Evolutionary conservation across 495 filamentous ascomycete species (phyloP).

Genomic region (Podospora conica): DNA sequence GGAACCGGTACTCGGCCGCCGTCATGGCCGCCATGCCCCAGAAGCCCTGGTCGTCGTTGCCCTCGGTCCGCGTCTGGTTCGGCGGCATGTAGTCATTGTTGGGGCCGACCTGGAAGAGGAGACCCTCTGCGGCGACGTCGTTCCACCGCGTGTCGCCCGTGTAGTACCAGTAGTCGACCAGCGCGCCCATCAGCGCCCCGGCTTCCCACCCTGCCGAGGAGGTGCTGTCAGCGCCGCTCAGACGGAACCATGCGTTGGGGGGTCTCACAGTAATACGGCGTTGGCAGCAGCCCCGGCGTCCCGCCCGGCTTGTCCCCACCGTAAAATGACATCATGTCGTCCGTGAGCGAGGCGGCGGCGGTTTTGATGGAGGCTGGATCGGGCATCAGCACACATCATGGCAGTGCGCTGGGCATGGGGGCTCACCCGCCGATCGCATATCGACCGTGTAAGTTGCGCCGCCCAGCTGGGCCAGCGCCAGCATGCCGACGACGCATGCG

Average conservation of each 20-base stretch:
- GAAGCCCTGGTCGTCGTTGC: constrained; percentile 64
- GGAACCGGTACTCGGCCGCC: constrained; percentile 57
- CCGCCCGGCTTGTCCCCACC: constrained; percentile 56
- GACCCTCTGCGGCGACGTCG: constrained; percentile 45
- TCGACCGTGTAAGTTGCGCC: no score
- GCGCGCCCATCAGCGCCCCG: constrained; percentile 58
- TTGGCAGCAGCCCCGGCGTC: constrained; percentile 34
- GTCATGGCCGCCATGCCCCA: constrained; percentile 65
- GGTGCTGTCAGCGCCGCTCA: neutral
- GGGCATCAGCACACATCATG: neutral
- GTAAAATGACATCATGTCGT: constrained; percentile 67
- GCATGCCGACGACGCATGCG: neutral
- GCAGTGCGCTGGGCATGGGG: neutral
- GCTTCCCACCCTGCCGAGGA: constrained; percentile 67
- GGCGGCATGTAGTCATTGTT: constrained; percentile 58
- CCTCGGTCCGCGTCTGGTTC: constrained; percentile 56
- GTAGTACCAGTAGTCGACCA: constrained; percentile 63
- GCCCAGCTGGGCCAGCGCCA: no score
- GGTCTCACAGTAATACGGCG: constrained; percentile 40
- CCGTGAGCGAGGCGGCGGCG: constrained; percentile 51
- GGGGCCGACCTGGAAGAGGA: constrained; percentile 55
- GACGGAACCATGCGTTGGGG: neutral
- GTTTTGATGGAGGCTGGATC: constrained; percentile 59
- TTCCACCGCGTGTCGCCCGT: constrained; percentile 59
- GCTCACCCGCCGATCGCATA: constrained; percentile 25